Evolutionary conservation across 805 yeast genomes (phyloP).

Genomic region (Komagataella kurtzmanii): DNA sequence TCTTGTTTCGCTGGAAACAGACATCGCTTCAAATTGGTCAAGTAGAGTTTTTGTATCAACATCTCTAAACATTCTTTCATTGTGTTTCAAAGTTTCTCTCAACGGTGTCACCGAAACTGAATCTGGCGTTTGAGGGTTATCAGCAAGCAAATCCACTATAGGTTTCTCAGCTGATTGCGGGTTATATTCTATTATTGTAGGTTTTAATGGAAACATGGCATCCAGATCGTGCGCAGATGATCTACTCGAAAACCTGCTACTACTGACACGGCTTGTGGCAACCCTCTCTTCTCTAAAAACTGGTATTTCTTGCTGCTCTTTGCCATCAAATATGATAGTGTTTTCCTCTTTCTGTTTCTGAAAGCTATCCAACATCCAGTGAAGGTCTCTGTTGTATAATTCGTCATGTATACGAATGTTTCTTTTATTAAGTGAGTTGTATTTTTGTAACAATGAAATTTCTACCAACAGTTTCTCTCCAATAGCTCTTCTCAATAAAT

Average conservation of each 20-base stretch:
- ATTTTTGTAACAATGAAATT: not conserved
- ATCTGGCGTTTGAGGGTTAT: not conserved
- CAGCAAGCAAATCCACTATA: conserved; percentile 3
- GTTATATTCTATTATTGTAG: conserved; percentile 14
- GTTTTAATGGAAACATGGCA: conserved; percentile 10
- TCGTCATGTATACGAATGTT: not conserved
- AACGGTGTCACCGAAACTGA: not conserved
- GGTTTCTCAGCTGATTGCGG: conserved; percentile 14
- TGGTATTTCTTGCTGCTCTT: conserved; percentile 6
- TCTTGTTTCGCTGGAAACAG: not conserved
- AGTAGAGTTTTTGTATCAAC: not conserved
- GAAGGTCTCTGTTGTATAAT: not conserved
- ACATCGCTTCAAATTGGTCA: not conserved
- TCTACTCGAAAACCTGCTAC: not conserved
- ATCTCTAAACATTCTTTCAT: not conserved
- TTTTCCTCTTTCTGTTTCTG: not conserved
- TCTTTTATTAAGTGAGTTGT: conserved; percentile 2
- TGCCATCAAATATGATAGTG: not conserved
- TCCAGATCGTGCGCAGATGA: conserved; percentile 3
- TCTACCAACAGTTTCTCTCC: conserved; percentile 9
- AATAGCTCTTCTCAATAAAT: conserved; percentile 9
- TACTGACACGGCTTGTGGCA: not conserved
- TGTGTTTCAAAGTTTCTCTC: conserved; percentile 10
- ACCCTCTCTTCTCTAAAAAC: not conserved
- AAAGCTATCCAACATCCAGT: not conserved